These are phyloP conservation scores for Pythium monospermum DNA, from an alignment of 352 stramenopile species.

Conservation along the genomic window DNA sequence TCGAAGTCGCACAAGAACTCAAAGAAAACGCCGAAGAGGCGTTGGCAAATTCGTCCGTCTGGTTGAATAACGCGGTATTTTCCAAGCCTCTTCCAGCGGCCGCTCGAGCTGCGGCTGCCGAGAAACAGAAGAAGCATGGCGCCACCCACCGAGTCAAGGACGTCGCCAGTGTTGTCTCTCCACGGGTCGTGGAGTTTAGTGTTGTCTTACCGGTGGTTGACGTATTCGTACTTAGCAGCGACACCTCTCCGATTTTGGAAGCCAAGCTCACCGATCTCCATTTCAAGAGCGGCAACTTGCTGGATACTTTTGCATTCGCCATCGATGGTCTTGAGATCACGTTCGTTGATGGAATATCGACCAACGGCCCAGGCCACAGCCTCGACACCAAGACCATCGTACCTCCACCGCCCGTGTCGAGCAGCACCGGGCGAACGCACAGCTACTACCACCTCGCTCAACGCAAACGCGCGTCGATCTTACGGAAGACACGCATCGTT, in stretches of 20 bases:
- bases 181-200: constrained; percentile 38
- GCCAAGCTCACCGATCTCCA: constrained; percentile 40
- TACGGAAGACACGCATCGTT: constrained; percentile 53
- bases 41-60: constrained; percentile 40
- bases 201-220: constrained; percentile 62
- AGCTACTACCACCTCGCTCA: constrained; percentile 31
- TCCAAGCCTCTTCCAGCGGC: constrained; percentile 17
- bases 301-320: constrained; percentile 49
- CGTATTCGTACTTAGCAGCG: constrained; percentile 54
- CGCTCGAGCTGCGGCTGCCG: constrained; percentile 6
- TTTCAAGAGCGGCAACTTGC: constrained; percentile 46
- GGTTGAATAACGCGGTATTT: constrained; percentile 53
- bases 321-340: constrained; percentile 54
- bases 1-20: constrained; percentile 36
- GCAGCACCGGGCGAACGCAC: neutral
- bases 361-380: neutral
- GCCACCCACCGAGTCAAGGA: constrained; percentile 3
- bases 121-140: constrained; percentile 14
- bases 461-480: constrained; percentile 52
- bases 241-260: constrained; percentile 60
- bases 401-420: neutral
- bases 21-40: constrained; percentile 54
- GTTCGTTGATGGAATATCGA: constrained; percentile 44
- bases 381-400: neutral
- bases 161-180: constrained; percentile 9